A percentile compares a stretch with the other conserved stretches of the same genome.
phyloP scores from a whole-genome alignment of 805 yeast species.

The Candida sonorensis region DNA sequence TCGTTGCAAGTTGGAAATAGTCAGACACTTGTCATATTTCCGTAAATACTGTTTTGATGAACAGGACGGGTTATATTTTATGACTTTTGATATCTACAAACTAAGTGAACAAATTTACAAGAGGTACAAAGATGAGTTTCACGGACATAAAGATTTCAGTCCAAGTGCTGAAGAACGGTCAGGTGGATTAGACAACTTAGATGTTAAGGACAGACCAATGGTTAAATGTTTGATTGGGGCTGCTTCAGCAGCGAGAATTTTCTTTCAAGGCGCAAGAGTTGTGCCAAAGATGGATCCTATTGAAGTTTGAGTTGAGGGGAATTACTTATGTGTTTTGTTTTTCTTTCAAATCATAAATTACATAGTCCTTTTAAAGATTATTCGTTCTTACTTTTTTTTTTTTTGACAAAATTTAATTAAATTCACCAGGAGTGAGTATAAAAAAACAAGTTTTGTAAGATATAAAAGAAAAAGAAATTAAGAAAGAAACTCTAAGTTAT shows the following conservation, averaged over 20 bases:
- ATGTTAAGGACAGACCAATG: conserved; percentile 27
- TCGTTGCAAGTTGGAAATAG: conserved; percentile 33
- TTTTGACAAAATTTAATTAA: too few species aligned
- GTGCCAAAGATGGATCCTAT: conserved; percentile 30
- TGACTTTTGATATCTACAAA: conserved; percentile 50
- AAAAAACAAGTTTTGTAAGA: too few species aligned
- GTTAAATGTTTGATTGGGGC: conserved; percentile 45
- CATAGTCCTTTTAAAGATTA: too few species aligned
- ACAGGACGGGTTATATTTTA: conserved; percentile 51
- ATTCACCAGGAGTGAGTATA: too few species aligned
- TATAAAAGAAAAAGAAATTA: too few species aligned
- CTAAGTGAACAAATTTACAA: conserved; percentile 46
- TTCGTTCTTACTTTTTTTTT: too few species aligned
- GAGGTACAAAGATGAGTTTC: conserved; percentile 46
- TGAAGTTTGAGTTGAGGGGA: conserved; percentile 1
- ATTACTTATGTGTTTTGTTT: too few species aligned
- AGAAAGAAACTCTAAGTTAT: neutral
- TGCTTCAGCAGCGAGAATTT: conserved; percentile 63
- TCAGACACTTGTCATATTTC: conserved; percentile 50
- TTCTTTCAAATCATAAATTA: too few species aligned
- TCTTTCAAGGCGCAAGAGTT: conserved; percentile 61
- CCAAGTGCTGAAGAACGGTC: conserved; percentile 48
- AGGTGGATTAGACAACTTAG: conserved; percentile 29
- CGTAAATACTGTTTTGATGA: conserved; percentile 52
- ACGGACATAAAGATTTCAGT: conserved; percentile 40